A percentile compares a stretch with the other conserved stretches of the same genome.
These are phyloP conservation scores for Haberlea rhodopensis DNA, from an alignment of 257 asterid species.

Conservation along the genomic window DNA sequence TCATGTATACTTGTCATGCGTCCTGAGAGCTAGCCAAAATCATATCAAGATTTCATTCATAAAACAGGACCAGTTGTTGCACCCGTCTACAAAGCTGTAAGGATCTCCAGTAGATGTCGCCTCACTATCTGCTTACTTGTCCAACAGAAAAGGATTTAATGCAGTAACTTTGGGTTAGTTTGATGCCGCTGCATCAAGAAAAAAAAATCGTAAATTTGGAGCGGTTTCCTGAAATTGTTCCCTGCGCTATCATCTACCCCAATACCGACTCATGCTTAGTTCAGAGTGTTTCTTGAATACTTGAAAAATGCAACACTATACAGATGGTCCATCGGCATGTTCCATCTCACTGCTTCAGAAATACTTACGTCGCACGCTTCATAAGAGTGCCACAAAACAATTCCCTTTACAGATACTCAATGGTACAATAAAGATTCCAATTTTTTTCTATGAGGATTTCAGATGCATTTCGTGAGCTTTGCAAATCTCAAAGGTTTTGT, in stretches of 20 bases:
- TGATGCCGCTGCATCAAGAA: too few relatives aligned
- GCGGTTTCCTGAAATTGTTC: too few relatives aligned
- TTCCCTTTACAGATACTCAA: not conserved
- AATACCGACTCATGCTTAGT: constrained; percentile 68
- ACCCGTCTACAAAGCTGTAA: constrained; percentile 93
- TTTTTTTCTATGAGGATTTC: not conserved
- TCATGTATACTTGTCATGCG: too few relatives aligned
- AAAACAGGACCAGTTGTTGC: constrained; percentile 98
- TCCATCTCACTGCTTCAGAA: not conserved
- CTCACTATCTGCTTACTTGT: constrained; percentile 61
- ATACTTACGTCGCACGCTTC: not conserved
- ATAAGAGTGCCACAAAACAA: not conserved
- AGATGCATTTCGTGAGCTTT: constrained; percentile 37
- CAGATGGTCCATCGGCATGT: not conserved
- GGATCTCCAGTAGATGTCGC: constrained; percentile 79
- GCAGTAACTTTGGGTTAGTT: too few relatives aligned
- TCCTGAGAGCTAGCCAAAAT: constrained; percentile 74
- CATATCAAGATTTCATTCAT: constrained; percentile 96
- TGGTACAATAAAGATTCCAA: not conserved
- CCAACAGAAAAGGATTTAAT: too few relatives aligned
- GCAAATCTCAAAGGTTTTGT: constrained; percentile 58
- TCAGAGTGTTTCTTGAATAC: constrained; percentile 89
- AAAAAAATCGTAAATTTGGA: too few relatives aligned
- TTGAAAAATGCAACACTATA: too few relatives aligned
- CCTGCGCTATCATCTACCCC: too few relatives aligned